Conservation (phyloP, 2,329 filamentous ascomycete species). For the Paecilomyces formosus region DNA sequence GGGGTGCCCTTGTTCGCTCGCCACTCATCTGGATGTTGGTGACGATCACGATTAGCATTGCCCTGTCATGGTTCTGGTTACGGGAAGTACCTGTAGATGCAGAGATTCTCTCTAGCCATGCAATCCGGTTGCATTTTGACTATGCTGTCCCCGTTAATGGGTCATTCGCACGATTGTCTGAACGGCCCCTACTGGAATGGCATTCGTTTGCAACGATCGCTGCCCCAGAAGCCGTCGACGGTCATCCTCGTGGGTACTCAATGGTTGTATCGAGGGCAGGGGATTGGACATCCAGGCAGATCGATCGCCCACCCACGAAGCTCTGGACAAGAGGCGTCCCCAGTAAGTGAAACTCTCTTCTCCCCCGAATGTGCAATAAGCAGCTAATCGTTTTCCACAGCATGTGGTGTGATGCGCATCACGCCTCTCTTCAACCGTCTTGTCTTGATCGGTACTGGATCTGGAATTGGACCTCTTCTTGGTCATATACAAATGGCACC, state of each 20-base stretch:
- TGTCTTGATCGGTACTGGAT: constrained; percentile 33
- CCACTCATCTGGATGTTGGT: constrained; percentile 16
- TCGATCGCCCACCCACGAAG: constrained; percentile 11
- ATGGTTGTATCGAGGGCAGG: constrained; percentile 2
- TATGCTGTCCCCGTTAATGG: constrained; percentile 12
- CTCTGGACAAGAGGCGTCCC: constrained; percentile 13
- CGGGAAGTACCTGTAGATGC: constrained; percentile 12
- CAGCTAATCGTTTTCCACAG: constrained; percentile 4
- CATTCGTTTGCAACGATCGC: constrained; percentile 17
- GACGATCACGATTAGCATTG: constrained; percentile 12
- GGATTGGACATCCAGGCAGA: constrained; percentile 16
- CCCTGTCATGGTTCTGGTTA: constrained; percentile 14
- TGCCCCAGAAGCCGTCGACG: constrained; percentile 1
- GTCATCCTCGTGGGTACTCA: neutral
- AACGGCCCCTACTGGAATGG: constrained; percentile 14
- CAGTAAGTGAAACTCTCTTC: constrained; percentile 1
- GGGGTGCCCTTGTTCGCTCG: constrained; percentile 2
- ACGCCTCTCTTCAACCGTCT: constrained; percentile 25
- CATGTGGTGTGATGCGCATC: constrained; percentile 28
- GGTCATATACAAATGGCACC: constrained; percentile 19
- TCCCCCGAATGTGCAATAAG: neutral
- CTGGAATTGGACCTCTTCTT: constrained; percentile 32
- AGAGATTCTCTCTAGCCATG: constrained; percentile 15
- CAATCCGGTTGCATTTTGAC: constrained; percentile 15
- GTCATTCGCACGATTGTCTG: constrained; percentile 10